phyloP scores from a whole-genome alignment of 768 basidiomycete species.

The Russula virescens region DNA sequence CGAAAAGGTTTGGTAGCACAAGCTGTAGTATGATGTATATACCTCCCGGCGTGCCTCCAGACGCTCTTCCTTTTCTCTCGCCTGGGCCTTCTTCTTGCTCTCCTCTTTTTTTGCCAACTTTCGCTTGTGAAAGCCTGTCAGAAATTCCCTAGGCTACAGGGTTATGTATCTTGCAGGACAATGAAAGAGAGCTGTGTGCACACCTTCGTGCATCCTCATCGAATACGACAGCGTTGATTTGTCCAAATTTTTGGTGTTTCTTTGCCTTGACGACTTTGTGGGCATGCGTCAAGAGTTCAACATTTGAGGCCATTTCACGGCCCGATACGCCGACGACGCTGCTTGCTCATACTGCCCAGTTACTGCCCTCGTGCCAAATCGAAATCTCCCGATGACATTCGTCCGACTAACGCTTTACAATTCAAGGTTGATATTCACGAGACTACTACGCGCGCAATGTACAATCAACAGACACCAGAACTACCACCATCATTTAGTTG shows the following conservation, averaged over 20 bases:
- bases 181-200: background rate
- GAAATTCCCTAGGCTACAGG: slow-evolving; percentile 57
- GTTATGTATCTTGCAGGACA: background rate
- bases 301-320: slow-evolving; percentile 35
- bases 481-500: slow-evolving; percentile 20
- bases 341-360: too few relatives aligned
- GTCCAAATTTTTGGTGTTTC: slow-evolving; percentile 40
- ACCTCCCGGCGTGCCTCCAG: slow-evolving; percentile 77
- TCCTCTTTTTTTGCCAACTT: slow-evolving; percentile 81
- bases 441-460: background rate
- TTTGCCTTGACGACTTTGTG: slow-evolving; percentile 62
- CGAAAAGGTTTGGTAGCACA: background rate
- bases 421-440: slow-evolving; percentile 4
- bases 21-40: slow-evolving; percentile 24
- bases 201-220: slow-evolving; percentile 74
- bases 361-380: too few relatives aligned
- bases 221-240: slow-evolving; percentile 78
- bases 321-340: background rate
- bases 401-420: background rate
- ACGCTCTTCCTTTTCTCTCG: slow-evolving; percentile 72
- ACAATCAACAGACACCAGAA: background rate
- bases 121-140: slow-evolving; percentile 92
- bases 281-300: slow-evolving; percentile 54
- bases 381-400: too few relatives aligned
- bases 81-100: slow-evolving; percentile 62